Evolutionary conservation across 78 protist species (phyloP).

Genomic region (slime mould (Dictyostelium discoideum)): DNA sequence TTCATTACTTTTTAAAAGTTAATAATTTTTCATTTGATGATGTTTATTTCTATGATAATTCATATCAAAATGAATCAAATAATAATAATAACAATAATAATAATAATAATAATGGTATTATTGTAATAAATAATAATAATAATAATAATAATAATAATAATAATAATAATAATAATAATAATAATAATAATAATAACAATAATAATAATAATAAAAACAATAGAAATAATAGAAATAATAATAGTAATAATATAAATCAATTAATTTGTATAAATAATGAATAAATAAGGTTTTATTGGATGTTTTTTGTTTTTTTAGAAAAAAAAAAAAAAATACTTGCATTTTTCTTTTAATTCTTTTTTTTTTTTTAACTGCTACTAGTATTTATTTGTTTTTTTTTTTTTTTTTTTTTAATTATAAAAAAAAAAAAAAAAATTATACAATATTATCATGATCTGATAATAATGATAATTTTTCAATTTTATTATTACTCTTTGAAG

Average conservation of each 20-base stretch:
- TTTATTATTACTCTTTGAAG: not conserved
- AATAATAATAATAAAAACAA: not conserved
- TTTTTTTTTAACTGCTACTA: not conserved
- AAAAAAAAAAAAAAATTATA: not conserved
- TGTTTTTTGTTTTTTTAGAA: not conserved
- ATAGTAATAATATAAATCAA: not conserved
- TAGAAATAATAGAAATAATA: not conserved
- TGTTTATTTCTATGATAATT: not conserved
- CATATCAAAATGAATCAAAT: not conserved
- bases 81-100: not conserved
- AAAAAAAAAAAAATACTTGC: not conserved
- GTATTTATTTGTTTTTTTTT: not conserved
- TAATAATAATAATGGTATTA: not conserved
- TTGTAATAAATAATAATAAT: no score
- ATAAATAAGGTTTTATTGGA: not conserved
- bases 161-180: not conserved
- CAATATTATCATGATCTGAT: not conserved
- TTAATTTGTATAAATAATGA: not conserved
- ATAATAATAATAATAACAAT: not conserved
- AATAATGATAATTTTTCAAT: slow-evolving; percentile 7
- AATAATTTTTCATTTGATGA: not conserved
- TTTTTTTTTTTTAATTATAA: not conserved
- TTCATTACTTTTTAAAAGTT: not conserved
- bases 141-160: no score
- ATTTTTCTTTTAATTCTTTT: not conserved